A percentile compares a stretch with the other conserved stretches of the same genome.
phyloP scores from a whole-genome alignment of 1,284 basidiomycete species.

The Ceratorhiza oryzae-sativae region DNA sequence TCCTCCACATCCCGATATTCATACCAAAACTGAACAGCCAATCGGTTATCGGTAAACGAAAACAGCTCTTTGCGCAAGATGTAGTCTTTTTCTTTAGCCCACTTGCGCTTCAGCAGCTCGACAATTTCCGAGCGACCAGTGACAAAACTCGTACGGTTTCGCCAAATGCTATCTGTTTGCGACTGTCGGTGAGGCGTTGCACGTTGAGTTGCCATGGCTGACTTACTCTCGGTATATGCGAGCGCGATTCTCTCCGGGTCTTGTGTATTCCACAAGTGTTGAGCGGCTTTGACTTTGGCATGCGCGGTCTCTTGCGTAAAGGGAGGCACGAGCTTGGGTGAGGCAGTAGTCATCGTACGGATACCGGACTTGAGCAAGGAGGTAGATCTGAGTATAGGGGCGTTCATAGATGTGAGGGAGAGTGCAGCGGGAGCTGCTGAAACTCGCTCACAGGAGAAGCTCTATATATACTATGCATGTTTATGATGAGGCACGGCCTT shows the following conservation, averaged over 20 bases:
- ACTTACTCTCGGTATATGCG: constrained; percentile 57
- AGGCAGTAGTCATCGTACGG: constrained; percentile 10
- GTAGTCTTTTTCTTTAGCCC: constrained; percentile 58
- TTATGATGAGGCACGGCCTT: not conserved
- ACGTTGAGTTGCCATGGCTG: not conserved
- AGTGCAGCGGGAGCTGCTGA: not conserved
- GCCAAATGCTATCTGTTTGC: constrained; percentile 60
- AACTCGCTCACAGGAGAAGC: not conserved
- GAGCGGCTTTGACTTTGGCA: constrained; percentile 45
- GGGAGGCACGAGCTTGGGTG: constrained; percentile 35
- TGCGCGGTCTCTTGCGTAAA: constrained; percentile 42
- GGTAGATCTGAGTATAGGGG: not conserved
- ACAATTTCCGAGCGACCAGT: constrained; percentile 59
- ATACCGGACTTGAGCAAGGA: not conserved
- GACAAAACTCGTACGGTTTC: constrained; percentile 65
- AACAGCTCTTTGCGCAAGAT: constrained; percentile 65
- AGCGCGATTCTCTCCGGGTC: constrained; percentile 47
- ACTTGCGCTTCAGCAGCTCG: constrained; percentile 62
- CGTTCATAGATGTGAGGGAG: not conserved
- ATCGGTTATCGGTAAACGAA: constrained; percentile 63
- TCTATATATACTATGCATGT: not conserved
- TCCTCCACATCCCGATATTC: constrained; percentile 59
- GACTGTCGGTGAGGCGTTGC: no score
- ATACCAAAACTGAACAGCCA: constrained; percentile 70
- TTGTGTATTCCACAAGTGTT: constrained; percentile 45